Base-by-base conservation (phyloP, 805 yeast species). In the Torulaspora indica region DNA sequence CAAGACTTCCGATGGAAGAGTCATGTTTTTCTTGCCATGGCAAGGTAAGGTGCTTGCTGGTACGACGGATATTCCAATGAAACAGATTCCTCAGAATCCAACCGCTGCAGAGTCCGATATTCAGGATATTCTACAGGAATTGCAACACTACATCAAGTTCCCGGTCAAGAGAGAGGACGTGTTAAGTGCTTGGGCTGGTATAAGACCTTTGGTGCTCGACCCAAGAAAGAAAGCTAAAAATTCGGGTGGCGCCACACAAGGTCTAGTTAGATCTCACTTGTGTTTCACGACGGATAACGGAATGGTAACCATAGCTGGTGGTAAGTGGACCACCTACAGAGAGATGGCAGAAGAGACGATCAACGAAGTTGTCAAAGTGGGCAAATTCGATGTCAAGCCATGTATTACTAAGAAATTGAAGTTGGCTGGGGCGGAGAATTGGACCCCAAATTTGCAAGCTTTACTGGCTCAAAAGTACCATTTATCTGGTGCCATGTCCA, bases 251-350 rank as follows among this genome's bases (percentile, higher is more conserved):
- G 72, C 81, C 37, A 90, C 97, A 46, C 93, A 89, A 70, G 90
- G 89, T 42, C 74, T 90, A 53, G 98, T 90, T 35, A 82, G 98
- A 71, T 84, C 86, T 54, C 98, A 90, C 68, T 73, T 90, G 57
- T 75, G 90, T 43, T 76, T 83, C 58, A 74, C 78, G 24, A 77
- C 95, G 27, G 79, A 74, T 46, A 74, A 84, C 44, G 93, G 91
- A 20, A 76, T 90, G 55, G 74, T 90, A 31, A 90, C 98, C 31
- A 85, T 90, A 54, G 82, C 95, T 14, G 98, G 97, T 59, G 98
- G 98, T 66, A 90, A 90, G 71, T 90, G 98, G 98, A 90, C 98
- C 42, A 90, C 98, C 29, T 91, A 90, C 73, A 78, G 97, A 72
- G 95, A 88, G 72, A 90, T 90, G 97, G 96, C 97, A 17, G 82